Conservation (phyloP, 2,329 filamentous ascomycete species). For the Microdochium nivale region DNA sequence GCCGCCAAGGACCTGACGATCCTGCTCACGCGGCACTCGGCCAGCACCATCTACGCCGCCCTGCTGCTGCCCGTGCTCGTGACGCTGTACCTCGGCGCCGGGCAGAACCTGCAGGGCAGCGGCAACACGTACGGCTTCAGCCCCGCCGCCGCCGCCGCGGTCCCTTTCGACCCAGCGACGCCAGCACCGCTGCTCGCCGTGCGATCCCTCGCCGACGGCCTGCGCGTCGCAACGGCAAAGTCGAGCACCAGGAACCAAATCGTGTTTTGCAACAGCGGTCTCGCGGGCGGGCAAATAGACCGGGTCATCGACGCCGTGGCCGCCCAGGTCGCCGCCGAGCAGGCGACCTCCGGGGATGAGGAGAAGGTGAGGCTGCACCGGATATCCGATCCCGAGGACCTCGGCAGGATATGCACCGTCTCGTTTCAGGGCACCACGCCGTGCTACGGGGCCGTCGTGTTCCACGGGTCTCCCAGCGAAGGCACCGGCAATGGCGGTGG, state of each 20-base stretch:
- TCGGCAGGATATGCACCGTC: slow-evolving; percentile 55
- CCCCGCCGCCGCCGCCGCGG: too few relatives aligned
- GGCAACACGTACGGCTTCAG: slow-evolving; percentile 66
- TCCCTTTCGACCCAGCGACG: too few relatives aligned
- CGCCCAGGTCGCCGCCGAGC: slow-evolving; percentile 44
- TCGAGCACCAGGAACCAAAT: slow-evolving; percentile 57
- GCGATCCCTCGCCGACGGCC: slow-evolving; percentile 54
- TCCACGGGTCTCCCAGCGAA: slow-evolving; percentile 67
- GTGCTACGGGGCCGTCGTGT: slow-evolving; percentile 70
- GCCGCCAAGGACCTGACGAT: slow-evolving; percentile 55
- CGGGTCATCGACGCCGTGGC: slow-evolving; percentile 59
- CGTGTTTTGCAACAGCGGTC: slow-evolving; percentile 70
- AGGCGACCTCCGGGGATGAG: too few relatives aligned
- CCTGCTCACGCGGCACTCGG: slow-evolving; percentile 42
- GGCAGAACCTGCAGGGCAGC: slow-evolving; percentile 75
- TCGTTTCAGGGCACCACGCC: slow-evolving; percentile 56
- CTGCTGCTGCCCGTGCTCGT: slow-evolving; percentile 51
- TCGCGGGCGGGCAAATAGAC: slow-evolving; percentile 61
- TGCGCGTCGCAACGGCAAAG: slow-evolving; percentile 42
- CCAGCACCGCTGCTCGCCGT: slow-evolving; percentile 49
- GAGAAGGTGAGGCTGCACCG: slow-evolving; percentile 48
- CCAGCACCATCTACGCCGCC: slow-evolving; percentile 44
- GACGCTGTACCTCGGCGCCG: slow-evolving; percentile 55
- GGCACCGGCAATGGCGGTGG: slow-evolving; percentile 50
- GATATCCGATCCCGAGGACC: slow-evolving; percentile 42